Base-by-base conservation (phyloP, 2,329 filamentous ascomycete species). In the Ascochyta lentis region DNA sequence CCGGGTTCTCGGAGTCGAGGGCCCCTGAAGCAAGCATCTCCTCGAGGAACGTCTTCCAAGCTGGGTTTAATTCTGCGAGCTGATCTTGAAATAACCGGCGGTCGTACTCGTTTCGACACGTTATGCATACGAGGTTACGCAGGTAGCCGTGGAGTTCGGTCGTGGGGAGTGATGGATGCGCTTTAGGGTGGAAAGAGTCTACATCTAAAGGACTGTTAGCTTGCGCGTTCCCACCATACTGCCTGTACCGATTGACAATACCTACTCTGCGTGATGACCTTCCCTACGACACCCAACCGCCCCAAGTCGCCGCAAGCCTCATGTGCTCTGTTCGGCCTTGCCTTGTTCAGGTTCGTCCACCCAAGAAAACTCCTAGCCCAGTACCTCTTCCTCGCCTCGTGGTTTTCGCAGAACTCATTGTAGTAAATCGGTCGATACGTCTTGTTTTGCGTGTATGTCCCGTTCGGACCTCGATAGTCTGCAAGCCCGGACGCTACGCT, bases 331-430 rank as follows among this genome's bases (percentile, higher is more conserved):
- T 98, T 98, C 12, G 94, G 93, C 54, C 79, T 80, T n/a, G 92
- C 91, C 59, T 86, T 88, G 69, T 89, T 80, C 63, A 98, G 79
- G 40, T 86, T 92, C 4, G 91, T 88, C 93, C 93, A 98, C 34
- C 95, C 95, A 19, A 99, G 79, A 75, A 96, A 99, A 71, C 91
- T 96, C 44, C 95, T 81, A 0, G 95, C 94, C 95, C 95, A 99
- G 74, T 99, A 99, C 58, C 95, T 82, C 76, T 97, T 95, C 62
- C 95, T 83, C 12, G 90, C 87, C 73, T 93, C 91, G 76, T 98
- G 94, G 61, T 81, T 90, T 42, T 83, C 79, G 39, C 92, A 77
- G 70, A 98, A 99, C 74, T 99, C 95, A 74, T 92, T 87, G 75
- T 90, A 93, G 79, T 96, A 99, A 63, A 96, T 96, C 29, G 94